Base-by-base conservation (phyloP, 208 protist genomes). In the Wallacemonas sp. region DNA sequence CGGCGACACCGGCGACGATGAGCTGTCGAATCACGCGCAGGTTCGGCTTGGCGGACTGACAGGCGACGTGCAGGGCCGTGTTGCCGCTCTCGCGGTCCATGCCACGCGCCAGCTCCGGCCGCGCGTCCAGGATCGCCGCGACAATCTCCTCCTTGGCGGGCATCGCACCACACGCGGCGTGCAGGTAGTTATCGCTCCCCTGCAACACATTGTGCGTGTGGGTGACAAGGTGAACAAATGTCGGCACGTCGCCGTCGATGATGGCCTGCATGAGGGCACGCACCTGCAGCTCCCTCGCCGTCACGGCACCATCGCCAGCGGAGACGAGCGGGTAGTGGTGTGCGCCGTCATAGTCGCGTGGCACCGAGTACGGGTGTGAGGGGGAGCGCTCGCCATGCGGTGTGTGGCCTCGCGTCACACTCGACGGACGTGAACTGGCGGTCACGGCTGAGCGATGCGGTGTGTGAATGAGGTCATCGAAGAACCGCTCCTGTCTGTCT, bases 31-130 rank as follows among this genome's bases (percentile, higher is more conserved):
- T 57, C 17, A 78, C 71, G 1, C 55, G 36, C 3, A 34, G 47
- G 43, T 62, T 46, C 3, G 78, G 74, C n/a, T 68, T 47, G 26
- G 38, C 34, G 0, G 72, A 68, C 11, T 29, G 65, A 48, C 81
- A 87, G 34, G 74, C 76, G 17, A 72, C 64, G 64, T 87, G 76
- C 38, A 87, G 68, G 6, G 72, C 70, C n/a, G 81, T 70, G 57
- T 70, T 78, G 5, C 76, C 76, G 0, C 76, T 83, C 16, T 61
- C 33, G 0, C 55, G 49, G 33, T 87, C 81, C 0, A 87, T 63
- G 21, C 73, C 68, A 2, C 66, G 61, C 21, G 58, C 47, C 38
- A 87, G 54, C 58, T 83, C 73, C 1, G 81, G 73, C 17, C 81
- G 65, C 27, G 52, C 34, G 6, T 64, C 39, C 14, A 87, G 60